Evolutionary conservation across 305 asterid genomes (phyloP), one percentile per base, ranked within the genome.

Genomic region (Ajuga reptans): DNA sequence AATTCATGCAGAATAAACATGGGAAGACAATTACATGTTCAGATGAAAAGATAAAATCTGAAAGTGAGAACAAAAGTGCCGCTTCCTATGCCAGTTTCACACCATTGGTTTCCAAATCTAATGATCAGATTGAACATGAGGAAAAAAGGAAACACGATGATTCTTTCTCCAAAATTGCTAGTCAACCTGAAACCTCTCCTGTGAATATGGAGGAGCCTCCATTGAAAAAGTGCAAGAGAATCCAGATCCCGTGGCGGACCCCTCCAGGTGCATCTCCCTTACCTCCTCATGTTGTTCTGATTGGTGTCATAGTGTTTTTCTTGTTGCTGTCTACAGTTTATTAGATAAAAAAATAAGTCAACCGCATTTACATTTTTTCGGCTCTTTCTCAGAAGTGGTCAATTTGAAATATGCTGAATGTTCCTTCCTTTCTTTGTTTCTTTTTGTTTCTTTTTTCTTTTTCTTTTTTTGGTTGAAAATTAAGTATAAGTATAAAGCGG

Each of bases 241-340:
- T 77, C 55, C 88, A 80, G 80, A 89, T 90, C 72, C 86, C 82
- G 2, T 93, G 99, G 99, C 53, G 21, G 80, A 75, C 68, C 60
- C 99, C 99, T 46, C 84, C 85, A 80, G 99, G 99, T 93, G 84
- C 71, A 80, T 75, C 80, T 75, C 66, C 45, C 57, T 71, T 43
- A 31, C 45, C 41, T 68, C 53, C 67, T 31, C 36, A 31, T 31
- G 36, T 3, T 82, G 53, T 63, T 71, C 49, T 7, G 71, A 24
- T 74, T 49, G 49, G 72, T 63, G 57, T 71, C 37, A 11, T 11
- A 12, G 27, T 66, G 41, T 55, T 50, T 12, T 68, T 18, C 54
- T 71, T 34, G 64, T 52, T 73, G 34, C 65, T 65, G 24, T 29
- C 73, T 69, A 67, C 56, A 54, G 37, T 46, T 45, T 37, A 12